phyloP scores from a whole-genome alignment of 768 basidiomycete species.

The Pleurotus citrinopileatus region DNA sequence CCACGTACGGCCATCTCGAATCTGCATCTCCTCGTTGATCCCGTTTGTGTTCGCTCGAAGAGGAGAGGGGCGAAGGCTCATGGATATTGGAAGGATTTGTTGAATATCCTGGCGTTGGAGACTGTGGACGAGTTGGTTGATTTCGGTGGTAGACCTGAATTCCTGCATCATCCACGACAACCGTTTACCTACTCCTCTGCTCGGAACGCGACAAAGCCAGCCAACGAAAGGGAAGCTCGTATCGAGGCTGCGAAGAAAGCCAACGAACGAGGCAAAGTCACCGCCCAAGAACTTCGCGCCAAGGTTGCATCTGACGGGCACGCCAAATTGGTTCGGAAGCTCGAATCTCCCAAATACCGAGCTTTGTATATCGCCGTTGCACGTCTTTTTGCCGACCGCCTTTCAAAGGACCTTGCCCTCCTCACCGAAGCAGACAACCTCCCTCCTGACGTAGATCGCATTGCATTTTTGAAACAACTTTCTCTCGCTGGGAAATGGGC shows the following conservation, averaged over 20 bases:
- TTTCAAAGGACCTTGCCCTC: slow-evolving; percentile 44
- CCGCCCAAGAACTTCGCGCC: slow-evolving; percentile 23
- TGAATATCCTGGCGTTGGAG: slow-evolving; percentile 65
- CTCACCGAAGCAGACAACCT: slow-evolving; percentile 35
- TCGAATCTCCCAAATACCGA: slow-evolving; percentile 48
- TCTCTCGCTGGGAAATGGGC: slow-evolving; percentile 72
- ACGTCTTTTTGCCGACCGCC: slow-evolving; percentile 53
- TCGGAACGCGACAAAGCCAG: neutral
- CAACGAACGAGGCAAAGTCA: slow-evolving; percentile 16
- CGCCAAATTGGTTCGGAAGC: slow-evolving; percentile 33
- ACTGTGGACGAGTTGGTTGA: slow-evolving; percentile 46
- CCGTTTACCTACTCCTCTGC: slow-evolving; percentile 13
- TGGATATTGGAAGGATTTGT: slow-evolving; percentile 76
- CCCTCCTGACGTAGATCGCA: slow-evolving; percentile 24
- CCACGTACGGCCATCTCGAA: slow-evolving; percentile 69
- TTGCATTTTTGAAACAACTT: slow-evolving; percentile 36
- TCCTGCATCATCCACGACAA: slow-evolving; percentile 23
- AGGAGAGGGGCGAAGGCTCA: slow-evolving; percentile 34
- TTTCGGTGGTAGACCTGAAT: slow-evolving; percentile 17
- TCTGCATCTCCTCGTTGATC: slow-evolving; percentile 49
- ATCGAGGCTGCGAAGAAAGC: slow-evolving; percentile 19
- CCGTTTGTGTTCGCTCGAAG: slow-evolving; percentile 37
- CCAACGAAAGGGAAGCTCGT: slow-evolving; percentile 18
- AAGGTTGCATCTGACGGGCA: slow-evolving; percentile 25
- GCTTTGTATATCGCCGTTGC: slow-evolving; percentile 64